phyloP scores from a whole-genome alignment of 225 moss, liverwort and hornwort species.

The Straminergon stramineum region DNA sequence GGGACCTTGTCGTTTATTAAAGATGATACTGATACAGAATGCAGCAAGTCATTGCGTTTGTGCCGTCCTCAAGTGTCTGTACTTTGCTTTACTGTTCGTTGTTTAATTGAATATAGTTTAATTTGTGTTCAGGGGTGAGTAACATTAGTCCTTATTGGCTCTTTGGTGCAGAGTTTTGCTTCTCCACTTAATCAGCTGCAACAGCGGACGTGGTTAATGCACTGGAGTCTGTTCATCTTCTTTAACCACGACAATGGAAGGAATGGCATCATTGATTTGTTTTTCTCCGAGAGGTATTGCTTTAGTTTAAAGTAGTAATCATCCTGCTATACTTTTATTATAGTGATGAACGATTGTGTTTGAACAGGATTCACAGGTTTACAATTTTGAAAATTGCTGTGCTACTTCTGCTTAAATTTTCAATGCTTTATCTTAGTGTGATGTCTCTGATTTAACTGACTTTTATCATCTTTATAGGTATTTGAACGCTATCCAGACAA shows the following conservation, averaged over 20 bases:
- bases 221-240: constrained; percentile 97
- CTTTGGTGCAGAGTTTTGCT: constrained; percentile 66
- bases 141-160: background rate
- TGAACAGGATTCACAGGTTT: background rate
- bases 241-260: constrained; percentile 99
- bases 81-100: background rate
- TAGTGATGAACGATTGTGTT: background rate
- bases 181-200: constrained; percentile 96
- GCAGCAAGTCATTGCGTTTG: background rate
- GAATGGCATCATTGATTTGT: constrained; percentile 91
- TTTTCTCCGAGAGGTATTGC: constrained; percentile 83
- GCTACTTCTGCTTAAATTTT: background rate
- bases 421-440: background rate
- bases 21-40: background rate
- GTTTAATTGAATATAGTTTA: background rate
- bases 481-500: constrained; percentile 98
- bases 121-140: background rate
- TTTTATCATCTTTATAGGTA: constrained; percentile 36
- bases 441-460: background rate
- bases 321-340: background rate
- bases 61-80: background rate
- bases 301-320: background rate
- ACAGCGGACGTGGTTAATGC: constrained; percentile 99
- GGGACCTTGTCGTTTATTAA: background rate
- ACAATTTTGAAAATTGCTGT: background rate